Evolutionary conservation across 2,329 filamentous ascomycete genomes (phyloP), one percentile per base, ranked within the genome.

Genomic region (Fusarium sp.): DNA sequence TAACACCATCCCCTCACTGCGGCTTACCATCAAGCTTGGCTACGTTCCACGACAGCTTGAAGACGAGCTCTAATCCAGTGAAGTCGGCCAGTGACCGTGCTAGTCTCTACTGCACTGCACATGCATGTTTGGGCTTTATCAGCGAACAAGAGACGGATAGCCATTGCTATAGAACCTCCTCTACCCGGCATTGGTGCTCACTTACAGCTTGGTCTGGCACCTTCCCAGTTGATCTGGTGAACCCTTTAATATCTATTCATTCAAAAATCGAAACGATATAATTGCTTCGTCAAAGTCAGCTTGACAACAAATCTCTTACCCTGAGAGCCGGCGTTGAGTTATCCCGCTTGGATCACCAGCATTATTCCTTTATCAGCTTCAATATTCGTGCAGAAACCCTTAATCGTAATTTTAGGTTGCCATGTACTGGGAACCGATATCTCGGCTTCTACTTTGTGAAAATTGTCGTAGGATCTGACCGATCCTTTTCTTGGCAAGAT

Each of bases 41-140:
- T 48, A 63, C 54, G 70, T 73, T 72, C 26, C 71, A 74, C 70
- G 38, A 56, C 71, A 74, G 63, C 28, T 59, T 44, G 38, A 45
- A 26, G 30, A 41, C 41, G 35, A 55, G 51, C 45, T 56, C 41
- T 42, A 38, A 36, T 44, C 45, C 55, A 45, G 30, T 50, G 13
- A 42, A 54, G 20, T 30, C 63, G 28, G 18, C 32, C 30, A 41
- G 38, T 28, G 36, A 28, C n/a, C 38, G 15, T 53, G 38, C 44
- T 67, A 36, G 32, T 38, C 35, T 35, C 32, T 30, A 8, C 14
- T 54, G 14, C 24, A 35, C 48, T 48, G 32, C 32, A 44, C 44
- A 51, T 69, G 36, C 42, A 55, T 47, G 44, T 28, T 41, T 50
- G 28, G 45, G 41, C 39, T 38, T 47, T 22, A 15, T 18, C 30